Conservation (phyloP, 2,329 filamentous ascomycete species). For the Cercospora brassicicola region DNA sequence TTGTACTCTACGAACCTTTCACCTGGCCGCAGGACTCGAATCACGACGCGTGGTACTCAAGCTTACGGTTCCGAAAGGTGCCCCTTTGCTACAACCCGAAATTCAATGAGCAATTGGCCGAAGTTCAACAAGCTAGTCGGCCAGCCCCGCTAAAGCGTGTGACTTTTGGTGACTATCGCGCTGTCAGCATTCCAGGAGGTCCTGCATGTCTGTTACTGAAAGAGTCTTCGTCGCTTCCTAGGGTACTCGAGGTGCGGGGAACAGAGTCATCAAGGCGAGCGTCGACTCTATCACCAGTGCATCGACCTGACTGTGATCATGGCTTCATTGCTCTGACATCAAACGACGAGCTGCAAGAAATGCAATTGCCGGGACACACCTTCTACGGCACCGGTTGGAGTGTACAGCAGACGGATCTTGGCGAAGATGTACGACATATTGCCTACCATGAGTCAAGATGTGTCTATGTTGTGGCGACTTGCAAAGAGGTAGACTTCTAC, state of each 20-base stretch:
- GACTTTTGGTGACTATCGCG: constrained; percentile 72
- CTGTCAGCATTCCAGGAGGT: constrained; percentile 77
- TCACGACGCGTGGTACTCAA: constrained; percentile 48
- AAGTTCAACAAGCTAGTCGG: constrained; percentile 47
- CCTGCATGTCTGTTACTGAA: constrained; percentile 82
- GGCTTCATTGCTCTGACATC: constrained; percentile 67
- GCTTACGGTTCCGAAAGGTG: constrained; percentile 74
- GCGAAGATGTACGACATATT: constrained; percentile 68
- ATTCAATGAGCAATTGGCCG: constrained; percentile 51
- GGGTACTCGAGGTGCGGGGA: constrained; percentile 49
- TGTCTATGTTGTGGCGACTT: constrained; percentile 75
- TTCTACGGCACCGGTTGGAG: constrained; percentile 77
- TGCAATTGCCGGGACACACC: constrained; percentile 65
- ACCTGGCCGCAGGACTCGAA: constrained; percentile 42
- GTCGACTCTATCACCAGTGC: constrained; percentile 65
- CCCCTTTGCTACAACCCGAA: constrained; percentile 67
- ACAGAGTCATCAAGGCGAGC: constrained; percentile 7
- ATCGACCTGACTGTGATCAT: constrained; percentile 72
- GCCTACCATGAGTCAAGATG: constrained; percentile 74
- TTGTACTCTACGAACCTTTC: constrained; percentile 84
- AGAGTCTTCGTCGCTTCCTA: constrained; percentile 73
- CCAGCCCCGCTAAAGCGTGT: constrained; percentile 58
- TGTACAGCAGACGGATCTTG: constrained; percentile 68
- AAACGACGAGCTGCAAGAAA: constrained; percentile 70
- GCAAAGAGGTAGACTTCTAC: constrained; percentile 68